Conservation (phyloP, 257 asterid genomes). For the Gentiana straminea region DNA sequence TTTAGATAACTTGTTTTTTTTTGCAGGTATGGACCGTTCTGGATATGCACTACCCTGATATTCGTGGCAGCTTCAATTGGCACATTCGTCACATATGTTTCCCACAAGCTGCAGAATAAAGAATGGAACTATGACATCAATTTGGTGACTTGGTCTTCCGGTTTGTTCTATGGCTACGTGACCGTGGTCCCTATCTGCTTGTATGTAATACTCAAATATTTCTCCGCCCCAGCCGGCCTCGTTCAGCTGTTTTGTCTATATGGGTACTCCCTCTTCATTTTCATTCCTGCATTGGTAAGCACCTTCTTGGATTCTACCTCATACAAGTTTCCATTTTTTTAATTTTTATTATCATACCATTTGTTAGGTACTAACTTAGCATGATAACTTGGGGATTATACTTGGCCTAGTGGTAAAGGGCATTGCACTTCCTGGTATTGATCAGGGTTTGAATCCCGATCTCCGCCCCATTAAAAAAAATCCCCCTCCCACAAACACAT, state of each 20-base stretch:
- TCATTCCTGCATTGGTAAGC: conserved; percentile 98
- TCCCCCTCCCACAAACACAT: no score
- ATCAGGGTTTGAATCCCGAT: no score
- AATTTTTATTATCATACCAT: background rate
- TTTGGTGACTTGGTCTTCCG: conserved; percentile 94
- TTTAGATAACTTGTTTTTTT: background rate
- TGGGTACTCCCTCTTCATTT: conserved; percentile 86
- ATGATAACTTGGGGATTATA: no score
- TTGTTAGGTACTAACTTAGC: no score
- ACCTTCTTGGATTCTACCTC: conserved; percentile 5
- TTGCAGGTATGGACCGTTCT: conserved; percentile 93
- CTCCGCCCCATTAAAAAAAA: no score
- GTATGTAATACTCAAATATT: conserved; percentile 81
- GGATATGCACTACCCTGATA: conserved; percentile 96
- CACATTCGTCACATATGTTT: conserved; percentile 80
- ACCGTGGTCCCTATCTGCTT: conserved; percentile 68
- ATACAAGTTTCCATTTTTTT: background rate
- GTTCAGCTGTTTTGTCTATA: conserved; percentile 88
- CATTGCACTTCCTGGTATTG: no score
- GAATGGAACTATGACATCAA: conserved; percentile 85
- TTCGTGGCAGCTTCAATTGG: conserved; percentile 97
- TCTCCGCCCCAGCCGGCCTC: conserved; percentile 89
- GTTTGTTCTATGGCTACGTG: conserved; percentile 89
- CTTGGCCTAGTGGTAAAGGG: no score
- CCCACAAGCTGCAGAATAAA: conserved; percentile 75